phyloP scores from a whole-genome alignment of 495 filamentous ascomycete species.

The Schizothecium vesticola region DNA sequence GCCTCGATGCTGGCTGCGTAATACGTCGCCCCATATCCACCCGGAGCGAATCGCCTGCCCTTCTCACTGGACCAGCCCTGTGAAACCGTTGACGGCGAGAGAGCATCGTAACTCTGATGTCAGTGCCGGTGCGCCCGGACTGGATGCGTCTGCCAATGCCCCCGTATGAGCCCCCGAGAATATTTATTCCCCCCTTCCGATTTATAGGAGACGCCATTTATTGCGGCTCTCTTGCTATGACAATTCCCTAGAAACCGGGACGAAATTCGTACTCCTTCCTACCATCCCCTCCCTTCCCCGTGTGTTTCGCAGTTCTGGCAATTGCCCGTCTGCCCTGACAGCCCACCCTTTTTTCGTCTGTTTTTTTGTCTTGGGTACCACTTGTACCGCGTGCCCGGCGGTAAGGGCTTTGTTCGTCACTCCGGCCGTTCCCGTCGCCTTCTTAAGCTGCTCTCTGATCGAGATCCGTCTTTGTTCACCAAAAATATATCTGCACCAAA shows the following conservation, averaged over 20 bases:
- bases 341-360: not conserved
- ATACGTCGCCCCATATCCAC: not conserved
- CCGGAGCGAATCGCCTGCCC: not conserved
- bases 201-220: not conserved
- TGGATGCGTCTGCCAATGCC: not conserved
- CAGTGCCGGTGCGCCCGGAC: not conserved
- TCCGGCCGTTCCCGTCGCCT: not conserved
- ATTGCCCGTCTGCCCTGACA: not conserved
- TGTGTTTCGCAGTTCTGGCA: not conserved
- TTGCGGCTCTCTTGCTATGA: not conserved
- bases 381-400: not conserved
- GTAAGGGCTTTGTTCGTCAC: not conserved
- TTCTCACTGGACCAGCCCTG: not conserved
- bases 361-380: not conserved
- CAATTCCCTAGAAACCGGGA: not conserved
- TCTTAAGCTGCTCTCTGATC: not conserved
- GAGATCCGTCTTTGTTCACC: not conserved
- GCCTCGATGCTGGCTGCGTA: not conserved
- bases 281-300: not conserved
- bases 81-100: not conserved
- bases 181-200: not conserved
- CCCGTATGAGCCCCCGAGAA: too few species aligned
- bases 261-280: not conserved
- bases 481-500: not conserved
- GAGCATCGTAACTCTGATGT: not conserved